A percentile compares a stretch with the other conserved stretches of the same genome.
phyloP scores from a whole-genome alignment of 1,139 yeast genomes.

The Tardiomyces depauwii region DNA sequence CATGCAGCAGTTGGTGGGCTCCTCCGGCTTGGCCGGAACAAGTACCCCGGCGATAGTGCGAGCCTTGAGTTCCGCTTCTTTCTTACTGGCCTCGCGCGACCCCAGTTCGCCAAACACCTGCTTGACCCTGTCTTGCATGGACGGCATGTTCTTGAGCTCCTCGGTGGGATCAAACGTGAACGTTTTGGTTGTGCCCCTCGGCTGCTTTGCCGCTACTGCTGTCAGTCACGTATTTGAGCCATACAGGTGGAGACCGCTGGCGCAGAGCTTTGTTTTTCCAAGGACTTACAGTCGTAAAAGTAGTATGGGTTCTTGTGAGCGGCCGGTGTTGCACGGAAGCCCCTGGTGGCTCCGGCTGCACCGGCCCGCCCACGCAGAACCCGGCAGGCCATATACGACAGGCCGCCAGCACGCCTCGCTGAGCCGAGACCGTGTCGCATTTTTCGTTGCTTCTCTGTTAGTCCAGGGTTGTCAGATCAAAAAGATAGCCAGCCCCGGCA shows the following conservation, averaged over 20 bases:
- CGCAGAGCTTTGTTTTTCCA: too few relatives aligned
- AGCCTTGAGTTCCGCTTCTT: slow-evolving; percentile 19
- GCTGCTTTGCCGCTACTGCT: slow-evolving; percentile 1
- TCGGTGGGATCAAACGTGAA: slow-evolving; percentile 11
- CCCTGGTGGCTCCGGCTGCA: too few relatives aligned
- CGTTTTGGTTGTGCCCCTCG: slow-evolving; percentile 1
- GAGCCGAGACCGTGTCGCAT: too few relatives aligned
- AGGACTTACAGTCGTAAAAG: slow-evolving; percentile 22
- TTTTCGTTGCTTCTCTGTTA: too few relatives aligned
- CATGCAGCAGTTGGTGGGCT: slow-evolving; percentile 96
- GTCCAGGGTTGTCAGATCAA: too few relatives aligned
- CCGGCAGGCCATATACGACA: too few relatives aligned
- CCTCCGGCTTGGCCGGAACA: slow-evolving; percentile 73
- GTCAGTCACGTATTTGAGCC: too few relatives aligned
- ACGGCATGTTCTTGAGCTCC: slow-evolving; percentile 6
- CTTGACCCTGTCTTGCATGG: slow-evolving; percentile 12
- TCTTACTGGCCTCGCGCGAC: slow-evolving; percentile 23
- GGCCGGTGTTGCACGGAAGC: neutral
- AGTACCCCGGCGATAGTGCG: slow-evolving; percentile 50
- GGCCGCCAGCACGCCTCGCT: too few relatives aligned
- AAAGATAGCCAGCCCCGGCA: too few relatives aligned
- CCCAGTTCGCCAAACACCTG: slow-evolving; percentile 28
- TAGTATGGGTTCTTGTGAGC: slow-evolving; percentile 21
- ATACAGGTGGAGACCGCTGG: slow-evolving; percentile 2
- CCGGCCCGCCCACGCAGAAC: too few relatives aligned